Base-by-base conservation (phyloP, 2,329 filamentous ascomycete genomes). In the Trichothecium sympodiale region DNA sequence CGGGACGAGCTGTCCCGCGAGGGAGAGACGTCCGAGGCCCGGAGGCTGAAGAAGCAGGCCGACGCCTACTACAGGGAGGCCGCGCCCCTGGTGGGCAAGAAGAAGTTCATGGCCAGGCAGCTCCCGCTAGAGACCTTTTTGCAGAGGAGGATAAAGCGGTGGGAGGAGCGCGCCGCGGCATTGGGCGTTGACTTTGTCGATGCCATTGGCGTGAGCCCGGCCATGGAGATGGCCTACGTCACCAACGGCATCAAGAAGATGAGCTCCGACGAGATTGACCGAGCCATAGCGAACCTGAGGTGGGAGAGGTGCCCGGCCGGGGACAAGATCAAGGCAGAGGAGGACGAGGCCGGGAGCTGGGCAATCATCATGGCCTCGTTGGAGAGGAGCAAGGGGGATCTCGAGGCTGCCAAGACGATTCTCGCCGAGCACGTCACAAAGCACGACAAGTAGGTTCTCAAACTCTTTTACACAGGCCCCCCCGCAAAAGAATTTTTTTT, bases 171-270 rank as follows among this genome's bases (percentile, higher is more conserved):
- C 16, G 77, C 83, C 4, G 80, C 79, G 50, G 65, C 71, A 31
- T 72, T 78, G 56, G 65, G 70, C 2, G 59, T 85, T 23, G 72
- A 80, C 33, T 64, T 95, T 4, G 71, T 82, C 2, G 89, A 96
- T 46, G 87, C 83, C 0, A 68, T 93, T 8, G 87, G 87, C 0
- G 69, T 84, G 3, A 83, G 79, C 40, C 91, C 91, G 0, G 65
- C 85, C 1, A 75, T 87, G 49, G 91, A 96, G 62, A 94, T 96
- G 82, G 79, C 83, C 10, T 94, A 89, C 55, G 77, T 96, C 48
- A 96, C 88, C 88, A 88, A 85, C 50, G 89, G 88, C 1, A 77
- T 76, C 47, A 89, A 84, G 57, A 77, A 86, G 37, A 93, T 94
- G 84, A 65, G 71, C 3, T 48, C 60, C 1, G 60, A 61, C 0